These are phyloP conservation scores for Tricholoma sp. DNA, from an alignment of 768 basidiomycete species.

Conservation along the genomic window DNA sequence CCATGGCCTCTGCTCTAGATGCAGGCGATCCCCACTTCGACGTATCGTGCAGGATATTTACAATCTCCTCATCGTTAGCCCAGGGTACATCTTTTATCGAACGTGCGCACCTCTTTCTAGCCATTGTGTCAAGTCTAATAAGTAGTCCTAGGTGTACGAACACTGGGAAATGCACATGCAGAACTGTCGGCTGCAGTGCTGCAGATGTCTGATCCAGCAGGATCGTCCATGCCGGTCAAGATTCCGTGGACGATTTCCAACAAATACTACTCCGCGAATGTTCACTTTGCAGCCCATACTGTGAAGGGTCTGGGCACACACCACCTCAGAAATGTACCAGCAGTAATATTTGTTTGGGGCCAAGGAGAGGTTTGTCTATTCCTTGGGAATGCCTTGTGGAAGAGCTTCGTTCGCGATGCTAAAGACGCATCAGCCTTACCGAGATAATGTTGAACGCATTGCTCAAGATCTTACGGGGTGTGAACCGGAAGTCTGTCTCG, in stretches of 20 bases:
- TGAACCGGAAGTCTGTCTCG: slow-evolving; percentile 70
- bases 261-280: slow-evolving; percentile 76
- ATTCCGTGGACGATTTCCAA: slow-evolving; percentile 76
- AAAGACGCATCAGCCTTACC: slow-evolving; percentile 44
- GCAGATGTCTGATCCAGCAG: slow-evolving; percentile 4
- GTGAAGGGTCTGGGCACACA: slow-evolving; percentile 38
- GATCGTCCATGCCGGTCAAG: slow-evolving; percentile 18
- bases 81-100: slow-evolving; percentile 20
- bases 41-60: slow-evolving; percentile 28
- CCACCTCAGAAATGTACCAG: slow-evolving; percentile 49
- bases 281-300: slow-evolving; percentile 58
- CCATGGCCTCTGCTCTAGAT: background rate
- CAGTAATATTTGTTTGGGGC: slow-evolving; percentile 69
- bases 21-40: slow-evolving; percentile 1
- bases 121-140: background rate
- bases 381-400: slow-evolving; percentile 6
- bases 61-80: slow-evolving; percentile 20
- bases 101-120: slow-evolving; percentile 7
- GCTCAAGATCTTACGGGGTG: slow-evolving; percentile 41
- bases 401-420: slow-evolving; percentile 9
- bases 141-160: background rate
- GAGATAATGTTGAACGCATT: slow-evolving; percentile 48
- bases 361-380: slow-evolving; percentile 53
- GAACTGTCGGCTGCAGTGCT: background rate
- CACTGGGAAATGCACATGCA: background rate